A percentile compares a stretch with the other conserved stretches of the same genome.
Evolutionary conservation across 1,139 yeast genomes (phyloP).

Genomic region (Meyerozyma athensensis): DNA sequence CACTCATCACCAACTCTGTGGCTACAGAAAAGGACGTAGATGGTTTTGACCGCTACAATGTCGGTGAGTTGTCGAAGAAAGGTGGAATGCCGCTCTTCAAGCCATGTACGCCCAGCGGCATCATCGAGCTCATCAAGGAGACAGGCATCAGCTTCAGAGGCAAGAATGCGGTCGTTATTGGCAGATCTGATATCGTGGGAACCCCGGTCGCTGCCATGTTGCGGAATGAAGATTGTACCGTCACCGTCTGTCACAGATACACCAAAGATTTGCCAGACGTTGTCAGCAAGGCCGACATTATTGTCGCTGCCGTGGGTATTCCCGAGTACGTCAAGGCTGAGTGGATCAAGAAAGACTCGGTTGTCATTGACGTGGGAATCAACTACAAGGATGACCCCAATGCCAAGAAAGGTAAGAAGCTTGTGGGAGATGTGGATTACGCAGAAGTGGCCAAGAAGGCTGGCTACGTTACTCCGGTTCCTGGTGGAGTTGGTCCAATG

Average conservation of each 20-base stretch:
- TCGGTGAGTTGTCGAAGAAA: slow-evolving; percentile 70
- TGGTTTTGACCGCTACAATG: slow-evolving; percentile 71
- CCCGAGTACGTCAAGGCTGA: slow-evolving; percentile 81
- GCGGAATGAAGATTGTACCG: slow-evolving; percentile 77
- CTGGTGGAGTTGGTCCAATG: slow-evolving; percentile 99
- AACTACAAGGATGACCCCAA: slow-evolving; percentile 76
- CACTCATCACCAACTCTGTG: slow-evolving; percentile 63
- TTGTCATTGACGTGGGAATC: slow-evolving; percentile 95
- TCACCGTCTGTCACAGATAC: slow-evolving; percentile 72
- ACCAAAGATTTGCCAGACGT: slow-evolving; percentile 49
- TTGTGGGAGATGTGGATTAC: slow-evolving; percentile 94
- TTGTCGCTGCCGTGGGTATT: slow-evolving; percentile 87
- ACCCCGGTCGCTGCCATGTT: slow-evolving; percentile 84
- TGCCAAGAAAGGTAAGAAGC: slow-evolving; percentile 75
- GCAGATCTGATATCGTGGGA: slow-evolving; percentile 93
- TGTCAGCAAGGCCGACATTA: slow-evolving; percentile 76
- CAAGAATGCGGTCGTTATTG: slow-evolving; percentile 71
- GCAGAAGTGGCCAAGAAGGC: slow-evolving; percentile 64
- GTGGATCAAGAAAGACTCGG: slow-evolving; percentile 81
- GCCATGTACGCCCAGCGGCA: slow-evolving; percentile 81
- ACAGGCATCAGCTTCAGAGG: slow-evolving; percentile 58
- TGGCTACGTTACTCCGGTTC: slow-evolving; percentile 86
- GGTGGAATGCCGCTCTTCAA: slow-evolving; percentile 67
- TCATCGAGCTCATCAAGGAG: slow-evolving; percentile 61
- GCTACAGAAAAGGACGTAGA: slow-evolving; percentile 70